Base-by-base conservation (phyloP, 305 asterid species). In the Caryopteris hybrid region DNA sequence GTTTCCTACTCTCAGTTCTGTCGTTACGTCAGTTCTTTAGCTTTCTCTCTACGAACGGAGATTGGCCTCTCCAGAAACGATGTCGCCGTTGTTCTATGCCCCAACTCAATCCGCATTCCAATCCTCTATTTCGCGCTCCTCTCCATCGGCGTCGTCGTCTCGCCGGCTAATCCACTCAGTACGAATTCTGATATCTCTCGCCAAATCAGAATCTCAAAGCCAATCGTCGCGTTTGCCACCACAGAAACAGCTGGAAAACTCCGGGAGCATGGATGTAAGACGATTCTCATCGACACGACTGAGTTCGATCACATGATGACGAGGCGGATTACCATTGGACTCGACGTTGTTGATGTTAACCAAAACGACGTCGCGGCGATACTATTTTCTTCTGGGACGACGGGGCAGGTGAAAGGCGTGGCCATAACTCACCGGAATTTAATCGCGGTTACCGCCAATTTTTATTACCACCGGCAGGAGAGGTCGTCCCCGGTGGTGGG, bases 341-440 rank as follows among this genome's bases (percentile, higher is more conserved):
- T 29, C 42, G 45, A 53, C 10, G 67, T 0, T 17, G 74, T 72
- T 36, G 67, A 70, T 64, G 78, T 81, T 43, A 59, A 27, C 11
- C 90, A 84, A 56, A 47, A 61, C 25, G 86, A 84, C 52, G 93
- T n/a, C n/a, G n/a, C 91, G 50, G 91, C 86, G 42, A 79, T 88
- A 34, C 64, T 88, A 23, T 86, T 74, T 53, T 88, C 96, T 7
- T 86, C 91, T 2, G 91, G 93, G 39, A 88, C 93, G 13, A 86
- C 88, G 12, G 96, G 96, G 52, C 62, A 48, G 22, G 79, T 73
- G 63, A 86, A 88, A 51, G 91, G 91, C 29, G 91, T 86, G 48
- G 78, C 61, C 14, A 6, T 85, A 21, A 79, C 82, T 66, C 90
- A 83, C 50, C 74, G 82, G 70, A 88, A 86, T 34, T 78, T 86